Percentiles rank a stretch among this genome's conserved stretches.
phyloP scores from a whole-genome alignment of 1,284 basidiomycete genomes.

The Tilletia indica region DNA sequence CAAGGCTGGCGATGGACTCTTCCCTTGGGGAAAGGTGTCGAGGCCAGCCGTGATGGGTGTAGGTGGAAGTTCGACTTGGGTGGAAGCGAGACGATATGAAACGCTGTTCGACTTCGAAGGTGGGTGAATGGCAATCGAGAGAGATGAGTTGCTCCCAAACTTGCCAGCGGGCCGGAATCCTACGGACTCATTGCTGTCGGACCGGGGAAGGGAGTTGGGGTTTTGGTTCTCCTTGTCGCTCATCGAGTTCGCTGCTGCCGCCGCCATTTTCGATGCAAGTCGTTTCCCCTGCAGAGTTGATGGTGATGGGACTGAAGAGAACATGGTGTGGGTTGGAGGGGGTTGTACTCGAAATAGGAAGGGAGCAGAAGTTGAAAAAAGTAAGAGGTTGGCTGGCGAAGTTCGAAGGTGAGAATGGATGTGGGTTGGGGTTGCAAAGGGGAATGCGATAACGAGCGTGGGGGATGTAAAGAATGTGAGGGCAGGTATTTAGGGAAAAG shows the following conservation, averaged over 20 bases:
- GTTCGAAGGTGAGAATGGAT: too few relatives aligned
- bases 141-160: constrained; percentile 10
- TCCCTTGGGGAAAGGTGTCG: background rate
- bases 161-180: background rate
- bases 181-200: background rate
- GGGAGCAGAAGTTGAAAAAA: too few relatives aligned
- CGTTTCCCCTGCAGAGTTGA: too few relatives aligned
- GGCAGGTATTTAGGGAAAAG: too few relatives aligned
- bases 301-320: too few relatives aligned
- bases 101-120: constrained; percentile 2
- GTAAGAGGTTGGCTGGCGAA: too few relatives aligned
- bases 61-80: background rate
- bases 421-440: too few relatives aligned
- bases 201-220: background rate
- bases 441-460: too few relatives aligned
- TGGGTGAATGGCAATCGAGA: constrained; percentile 15
- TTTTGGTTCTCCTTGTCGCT: background rate
- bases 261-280: too few relatives aligned
- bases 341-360: too few relatives aligned
- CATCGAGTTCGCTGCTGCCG: background rate
- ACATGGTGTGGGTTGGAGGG: too few relatives aligned
- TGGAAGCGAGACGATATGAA: background rate
- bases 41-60: constrained; percentile 12
- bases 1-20: background rate
- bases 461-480: too few relatives aligned